Conservation (phyloP, 176 grass and related monocot genomes). For the Miscanthus lutarioriparius region DNA sequence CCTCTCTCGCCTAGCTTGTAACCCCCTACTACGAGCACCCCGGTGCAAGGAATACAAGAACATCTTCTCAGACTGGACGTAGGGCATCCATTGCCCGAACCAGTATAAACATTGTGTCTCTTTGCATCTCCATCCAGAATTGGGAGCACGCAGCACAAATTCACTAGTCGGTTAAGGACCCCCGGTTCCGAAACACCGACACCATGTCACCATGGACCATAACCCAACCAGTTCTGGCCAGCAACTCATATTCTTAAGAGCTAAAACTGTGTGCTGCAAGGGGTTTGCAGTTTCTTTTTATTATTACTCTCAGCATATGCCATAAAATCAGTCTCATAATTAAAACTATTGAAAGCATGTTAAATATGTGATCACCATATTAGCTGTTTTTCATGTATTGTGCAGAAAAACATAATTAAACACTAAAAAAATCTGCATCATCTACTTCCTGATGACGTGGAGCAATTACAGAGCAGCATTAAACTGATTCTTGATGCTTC, state of each 20-base stretch:
- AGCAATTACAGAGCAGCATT: not conserved
- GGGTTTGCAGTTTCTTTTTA: not conserved
- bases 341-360: not conserved
- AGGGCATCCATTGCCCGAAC: too few relatives aligned
- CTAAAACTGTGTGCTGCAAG: not conserved
- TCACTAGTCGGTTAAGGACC: too few relatives aligned
- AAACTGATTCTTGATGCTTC: not conserved
- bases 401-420: not conserved
- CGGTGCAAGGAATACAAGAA: too few relatives aligned
- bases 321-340: not conserved
- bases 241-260: not conserved
- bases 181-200: too few relatives aligned
- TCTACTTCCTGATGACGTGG: not conserved
- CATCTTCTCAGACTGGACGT: too few relatives aligned
- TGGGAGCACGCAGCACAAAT: too few relatives aligned
- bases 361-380: not conserved
- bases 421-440: not conserved
- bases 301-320: not conserved
- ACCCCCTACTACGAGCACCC: too few relatives aligned
- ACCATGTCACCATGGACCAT: not conserved
- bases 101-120: too few relatives aligned
- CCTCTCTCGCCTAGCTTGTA: too few relatives aligned
- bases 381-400: constrained; percentile 6
- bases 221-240: not conserved
- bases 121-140: too few relatives aligned